Base-by-base conservation (phyloP, 257 asterid species). In the Solanum habrochaites region DNA sequence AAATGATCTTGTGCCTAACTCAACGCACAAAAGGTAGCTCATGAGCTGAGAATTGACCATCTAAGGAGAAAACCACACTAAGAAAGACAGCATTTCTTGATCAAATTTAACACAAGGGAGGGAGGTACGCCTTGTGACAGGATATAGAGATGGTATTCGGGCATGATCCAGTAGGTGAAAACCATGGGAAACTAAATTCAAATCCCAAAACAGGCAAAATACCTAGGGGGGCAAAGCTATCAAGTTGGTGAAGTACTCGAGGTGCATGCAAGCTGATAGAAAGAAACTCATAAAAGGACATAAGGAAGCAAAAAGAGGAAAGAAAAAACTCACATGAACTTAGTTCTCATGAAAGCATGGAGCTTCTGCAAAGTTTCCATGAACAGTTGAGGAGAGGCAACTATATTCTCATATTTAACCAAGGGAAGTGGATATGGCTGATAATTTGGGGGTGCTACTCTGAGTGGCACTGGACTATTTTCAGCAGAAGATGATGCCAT, bases 261-360 rank as follows among this genome's bases (percentile, higher is more conserved):
- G 27, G 16, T 45, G 64, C 15, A 11, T 29, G 16, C 66, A 78
- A 45, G 35, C 25, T 78, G 16, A 78, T 39, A 25, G 3, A 77
- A 8, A 77, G 62, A 77, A 14, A 77, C 62, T 45, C 83, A 40
- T 3, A n/a, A n/a, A 75, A 75, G 23, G 83, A 4, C 69, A 49
- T 47, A 27, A 7, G 64, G 32, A 40, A 13, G 43, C 62, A 52
- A 80, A 80, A 52, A 56, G 3, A 29, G 42, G 47, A 74, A 6
- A 73, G 56, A 83, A 62, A 87, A 2, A 74, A 39, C 95, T 92
- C 91, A 97, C 99, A 92, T 97, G 94, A 94, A 97, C 83, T 97
- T 97, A 87, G 97, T 94, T 47, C 92, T 94, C 98, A 95, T 95
- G 35, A 90, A 87, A 87, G 91, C 90, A 87, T 97, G 99, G 75